Evolutionary conservation across 1,139 yeast genomes (phyloP), one percentile per base, ranked within the genome.

Genomic region (Pneumocystis carinii): DNA sequence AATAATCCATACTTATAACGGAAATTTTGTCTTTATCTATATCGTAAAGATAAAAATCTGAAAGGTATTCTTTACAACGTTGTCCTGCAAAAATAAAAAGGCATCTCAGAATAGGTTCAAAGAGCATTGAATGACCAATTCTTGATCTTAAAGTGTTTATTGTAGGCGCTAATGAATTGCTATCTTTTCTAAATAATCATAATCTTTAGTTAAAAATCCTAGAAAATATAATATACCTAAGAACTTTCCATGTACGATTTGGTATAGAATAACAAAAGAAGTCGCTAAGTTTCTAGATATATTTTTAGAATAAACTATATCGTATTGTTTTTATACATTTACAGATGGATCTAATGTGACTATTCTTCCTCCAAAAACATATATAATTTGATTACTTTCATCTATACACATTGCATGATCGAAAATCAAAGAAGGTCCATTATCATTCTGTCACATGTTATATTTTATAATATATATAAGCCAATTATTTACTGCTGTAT

Each of bases 391-490:
- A 3, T 39, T 38, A 36, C 27, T 60, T 39, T 60, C 61, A 39
- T 60, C 48, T 29, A 60, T 36, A 15, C 59, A 15, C 61, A 60
- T 60, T 37, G 55, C 61, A 38, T 60, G 61, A 58, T 60, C 61
- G 24, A 60, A 60, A 27, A 60, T 60, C 15, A 58, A 56, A n/a
- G 35, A 37, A 12, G 61, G 61, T 14, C 61, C 61, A 15, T 24
- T 38, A 38, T 39, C 59, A 53, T 37, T 36, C 39, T 56, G 24
- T 1, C 3, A 24, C 3, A 48, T 17, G 27, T 48, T 48, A 48
- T 24, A 48, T 4, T 48, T 48, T 12, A 41, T 48, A 48, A 48
- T 17, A 48, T 48, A 48, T 12, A 24, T 24, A 48, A 24, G 19
- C 14, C 12, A 15, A 7, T 12, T 24, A 41, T 24, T 48, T 48